Conservation (phyloP, 1,284 basidiomycete species). For the Ceratobasidium papillatum region DNA sequence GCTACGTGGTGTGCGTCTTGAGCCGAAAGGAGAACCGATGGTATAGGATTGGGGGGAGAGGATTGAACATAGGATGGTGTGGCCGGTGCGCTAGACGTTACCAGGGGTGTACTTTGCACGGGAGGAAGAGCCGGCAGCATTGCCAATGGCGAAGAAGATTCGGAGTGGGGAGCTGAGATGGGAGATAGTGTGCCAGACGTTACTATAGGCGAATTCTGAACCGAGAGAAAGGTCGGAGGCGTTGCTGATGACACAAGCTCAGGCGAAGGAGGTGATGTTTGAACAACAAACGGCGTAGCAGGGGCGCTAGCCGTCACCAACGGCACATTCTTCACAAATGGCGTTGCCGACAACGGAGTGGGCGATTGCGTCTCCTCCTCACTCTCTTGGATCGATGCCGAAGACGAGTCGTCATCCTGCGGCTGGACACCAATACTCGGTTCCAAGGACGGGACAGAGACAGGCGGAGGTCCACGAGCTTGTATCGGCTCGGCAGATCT, state of each 20-base stretch:
- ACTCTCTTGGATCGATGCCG: background rate
- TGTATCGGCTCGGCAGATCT: constrained; percentile 16
- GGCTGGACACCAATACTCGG: background rate
- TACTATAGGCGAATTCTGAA: background rate
- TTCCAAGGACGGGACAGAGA: background rate
- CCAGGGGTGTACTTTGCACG: background rate
- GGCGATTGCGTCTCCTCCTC: background rate
- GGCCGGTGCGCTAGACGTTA: constrained; percentile 19
- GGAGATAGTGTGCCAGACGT: constrained; percentile 16
- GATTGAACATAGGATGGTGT: constrained; percentile 9
- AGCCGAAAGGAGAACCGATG: too few relatives aligned
- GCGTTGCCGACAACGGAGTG: constrained; percentile 9
- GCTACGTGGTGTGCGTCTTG: too few relatives aligned
- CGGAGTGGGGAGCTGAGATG: too few relatives aligned
- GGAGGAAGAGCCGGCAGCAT: constrained; percentile 3
- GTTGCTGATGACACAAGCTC: background rate
- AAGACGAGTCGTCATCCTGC: constrained; percentile 7
- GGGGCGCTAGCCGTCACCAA: background rate
- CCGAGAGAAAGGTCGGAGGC: background rate
- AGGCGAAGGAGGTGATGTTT: background rate
- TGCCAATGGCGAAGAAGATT: too few relatives aligned
- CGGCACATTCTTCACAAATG: background rate
- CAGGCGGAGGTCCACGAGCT: background rate
- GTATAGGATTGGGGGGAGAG: too few relatives aligned
- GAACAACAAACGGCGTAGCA: background rate